Evolutionary conservation across 176 grass and related monocot genomes (phyloP), one percentile per base, ranked within the genome.

Genomic region (Poa pratensis): DNA sequence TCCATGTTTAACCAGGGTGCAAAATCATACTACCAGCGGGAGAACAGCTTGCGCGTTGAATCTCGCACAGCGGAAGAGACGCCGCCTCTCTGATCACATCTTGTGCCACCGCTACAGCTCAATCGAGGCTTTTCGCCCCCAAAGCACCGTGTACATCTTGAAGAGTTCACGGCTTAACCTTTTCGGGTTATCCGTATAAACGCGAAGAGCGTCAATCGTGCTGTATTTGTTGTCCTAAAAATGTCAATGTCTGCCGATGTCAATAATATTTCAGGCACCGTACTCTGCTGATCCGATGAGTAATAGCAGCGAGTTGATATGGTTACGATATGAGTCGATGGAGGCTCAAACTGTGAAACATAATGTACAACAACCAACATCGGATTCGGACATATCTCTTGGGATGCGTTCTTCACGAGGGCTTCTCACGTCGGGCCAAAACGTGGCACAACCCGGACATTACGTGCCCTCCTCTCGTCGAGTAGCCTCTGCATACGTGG

Each of bases 31-130:
- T 98, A 85, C 69, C 84, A 90, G 20, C 91, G 96, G 79, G 96
- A 98, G 46, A 98, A 94, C 69, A 96, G 96, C 67, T 84, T 98
- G 43, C 93, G 89, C 34, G 88, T 94, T 20, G 91, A 96, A 70
- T 76, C 35, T 46, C 32, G 64, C 54, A 46, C 64, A 0, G n/a
- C 9, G 22, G 79, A 89, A 61, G 89, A 71, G 32, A 54, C 89
- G 20, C 73, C 79, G 8, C 48, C 86, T 30, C 22, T 20, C 3
- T 85, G 76, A 55, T n/a, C 54, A 63, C 5, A 35, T 24, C 15
- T 5, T 43, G 35, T 37, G 53, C 6, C 64, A 48, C 16, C 76
- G 7, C 12, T 55, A 48, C 5, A 52, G 5, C 22, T 59, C 7
- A 11, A 71, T 52, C 5, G 52, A 86, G 19, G 23, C 40, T 22